Evolutionary conservation across 495 filamentous ascomycete species (phyloP), one percentile per base, ranked within the genome.

Genomic region (Lasiosphaeria miniovina): DNA sequence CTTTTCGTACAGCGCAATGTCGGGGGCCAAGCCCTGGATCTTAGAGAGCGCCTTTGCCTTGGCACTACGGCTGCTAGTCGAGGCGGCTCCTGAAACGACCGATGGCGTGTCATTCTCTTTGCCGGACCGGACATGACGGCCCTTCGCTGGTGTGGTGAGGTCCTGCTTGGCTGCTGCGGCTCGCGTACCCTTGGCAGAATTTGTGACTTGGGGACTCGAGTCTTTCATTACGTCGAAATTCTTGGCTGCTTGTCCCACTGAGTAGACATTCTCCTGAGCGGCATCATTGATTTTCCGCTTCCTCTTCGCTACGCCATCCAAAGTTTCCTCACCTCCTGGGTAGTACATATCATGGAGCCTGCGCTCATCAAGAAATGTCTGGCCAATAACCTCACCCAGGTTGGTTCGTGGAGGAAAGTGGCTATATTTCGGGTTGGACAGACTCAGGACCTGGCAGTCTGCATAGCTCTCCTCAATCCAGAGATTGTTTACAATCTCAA

Each of bases 381-480:
- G 88, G 38, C 94, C 94, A 59, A 94, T 88, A 60, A 98, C 83
- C 69, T 98, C 94, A 36, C 91, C 88, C 17, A 99, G 79, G 67
- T 99, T 97, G 3, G 95, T 98, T 54, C 90, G 80, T 8, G 78
- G 77, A 14, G 94, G 95, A 67, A 97, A 99, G 64, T 87, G 80
- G 1, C 78, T 89, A 67, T 96, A 98, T 54, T 86, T 84, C 1
- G 80, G 76, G 58, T 89, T 81, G 2, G 87, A 84, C 4, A 91
- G 66, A 1, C 80, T 79, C 65, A 88, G 86, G 43, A 86, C 71
- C 66, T 88, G 77, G 79, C 91, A 96, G 67, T 86, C 89, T 6
- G 92, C 90, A 69, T 98, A 99, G 72, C 91, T 92, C 64, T 99
- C 95, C 70, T 99, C 94, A 49, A 99, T 82, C 94, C 94, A 99